A percentile compares a stretch with the other conserved stretches of the same genome.
These are phyloP conservation scores for Carpinus viminea DNA, from an alignment of 306 rosid species.

Conservation along the genomic window DNA sequence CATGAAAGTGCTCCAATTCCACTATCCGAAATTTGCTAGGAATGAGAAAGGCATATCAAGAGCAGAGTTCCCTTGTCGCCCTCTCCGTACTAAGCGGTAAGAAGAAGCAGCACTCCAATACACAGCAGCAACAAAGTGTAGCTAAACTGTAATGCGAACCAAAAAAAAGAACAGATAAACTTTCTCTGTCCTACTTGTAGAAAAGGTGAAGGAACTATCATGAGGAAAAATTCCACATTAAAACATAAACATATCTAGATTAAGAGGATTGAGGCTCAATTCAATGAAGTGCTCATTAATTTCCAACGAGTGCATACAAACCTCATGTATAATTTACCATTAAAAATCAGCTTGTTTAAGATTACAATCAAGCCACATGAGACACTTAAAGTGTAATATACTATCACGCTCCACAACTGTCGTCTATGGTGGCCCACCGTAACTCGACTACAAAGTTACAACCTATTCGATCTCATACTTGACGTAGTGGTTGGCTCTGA, in stretches of 20 bases:
- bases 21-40: background rate
- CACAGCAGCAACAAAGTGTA: slow-evolving; percentile 45
- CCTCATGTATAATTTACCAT: too few relatives aligned
- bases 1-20: background rate
- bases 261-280: background rate
- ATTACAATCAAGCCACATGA: too few relatives aligned
- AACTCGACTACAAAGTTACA: too few relatives aligned
- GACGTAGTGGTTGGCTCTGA: too few relatives aligned
- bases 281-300: background rate
- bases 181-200: background rate
- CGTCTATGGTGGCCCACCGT: too few relatives aligned
- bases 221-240: background rate
- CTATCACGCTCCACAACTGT: rapidly evolving
- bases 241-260: background rate
- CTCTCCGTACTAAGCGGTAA: background rate
- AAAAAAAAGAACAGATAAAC: background rate
- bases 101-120: slow-evolving; percentile 40
- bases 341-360: too few relatives aligned
- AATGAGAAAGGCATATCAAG: background rate
- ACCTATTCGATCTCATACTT: too few relatives aligned
- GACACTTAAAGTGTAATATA: too few relatives aligned
- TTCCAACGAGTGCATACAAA: too few relatives aligned
- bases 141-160: slow-evolving; percentile 23
- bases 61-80: background rate
- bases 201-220: background rate